Base-by-base conservation (phyloP, 208 protist genomes). In the Trypanosoma cruzi region DNA sequence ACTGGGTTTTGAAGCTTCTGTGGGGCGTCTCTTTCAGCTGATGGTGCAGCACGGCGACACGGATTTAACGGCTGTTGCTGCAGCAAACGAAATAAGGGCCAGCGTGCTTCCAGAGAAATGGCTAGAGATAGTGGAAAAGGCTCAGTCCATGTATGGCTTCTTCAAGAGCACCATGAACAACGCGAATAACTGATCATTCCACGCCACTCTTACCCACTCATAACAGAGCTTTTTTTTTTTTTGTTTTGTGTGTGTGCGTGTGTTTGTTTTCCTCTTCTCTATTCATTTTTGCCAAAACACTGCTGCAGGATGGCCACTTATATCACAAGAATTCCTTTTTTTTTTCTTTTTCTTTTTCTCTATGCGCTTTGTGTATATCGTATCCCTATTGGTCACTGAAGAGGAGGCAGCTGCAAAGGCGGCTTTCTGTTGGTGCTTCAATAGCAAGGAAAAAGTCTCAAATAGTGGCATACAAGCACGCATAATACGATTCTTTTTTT, bases 141-240 rank as follows among this genome's bases (percentile, higher is more conserved):
- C 87, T 0, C 65, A 57, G 29, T 34, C 75, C 57, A 93, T 93
- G 87, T 90, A 82, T 52, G 34, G 36, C 37, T 87, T 84, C 52
- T 92, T 89, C 37, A 68, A 72, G 14, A 42, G 40, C 24, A 55
- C 67, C 13, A 57, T 64, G 61, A 59, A 55, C 4, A 10, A n/a
- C n/a, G n/a, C 22, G 14, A n/a, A 10, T 18, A 42, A 20, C 16
- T 53, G 14, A 61, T 40, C 42, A 4, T 16, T 5, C 32, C 31
- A 13, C 0, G 20, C 26, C 29, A 46, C 22, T 4, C 44, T 5
- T 2, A 34, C 24, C 11, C 34, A 40, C 36, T 4, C 36, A 40
- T 11, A 11, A n/a, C n/a, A n/a, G n/a, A n/a, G n/a, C n/a, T n/a
- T n/a, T n/a, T n/a, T n/a, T n/a, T n/a, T n/a, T n/a, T n/a, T n/a